phyloP scores from a whole-genome alignment of 1,284 basidiomycete species.

The Ganoderma lucidum region DNA sequence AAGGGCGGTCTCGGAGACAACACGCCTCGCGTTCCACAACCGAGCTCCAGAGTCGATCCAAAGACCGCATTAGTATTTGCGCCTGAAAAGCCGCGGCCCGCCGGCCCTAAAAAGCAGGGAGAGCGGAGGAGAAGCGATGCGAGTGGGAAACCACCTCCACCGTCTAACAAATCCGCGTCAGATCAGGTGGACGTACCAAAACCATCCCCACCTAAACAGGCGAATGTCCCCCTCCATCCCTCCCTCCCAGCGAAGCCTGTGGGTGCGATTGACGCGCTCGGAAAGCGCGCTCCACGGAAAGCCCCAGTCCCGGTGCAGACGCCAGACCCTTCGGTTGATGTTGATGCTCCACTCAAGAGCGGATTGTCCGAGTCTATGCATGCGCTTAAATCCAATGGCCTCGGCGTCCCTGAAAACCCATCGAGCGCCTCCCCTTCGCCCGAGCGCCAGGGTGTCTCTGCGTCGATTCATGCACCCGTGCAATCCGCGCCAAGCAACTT shows the following conservation, averaged over 20 bases:
- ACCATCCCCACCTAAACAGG: constrained; percentile 25
- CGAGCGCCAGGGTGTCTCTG: constrained; percentile 39
- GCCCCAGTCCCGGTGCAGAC: constrained; percentile 18
- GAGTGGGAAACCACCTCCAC: constrained; percentile 5
- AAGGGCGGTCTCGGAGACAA: constrained; percentile 14
- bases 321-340: constrained; percentile 7
- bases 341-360: constrained; percentile 38
- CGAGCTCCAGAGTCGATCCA: neutral
- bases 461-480: constrained; percentile 59
- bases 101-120: constrained; percentile 2
- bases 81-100: constrained; percentile 5
- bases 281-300: constrained; percentile 21
- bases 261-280: constrained; percentile 35
- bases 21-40: constrained; percentile 16
- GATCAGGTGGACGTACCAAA: constrained; percentile 10
- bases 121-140: constrained; percentile 15
- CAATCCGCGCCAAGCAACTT: constrained; percentile 43
- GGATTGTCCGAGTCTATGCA: constrained; percentile 29
- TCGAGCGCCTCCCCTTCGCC: constrained; percentile 24
- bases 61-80: neutral
- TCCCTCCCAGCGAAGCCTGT: constrained; percentile 59
- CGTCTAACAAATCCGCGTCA: neutral
- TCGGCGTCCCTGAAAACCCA: constrained; percentile 2
- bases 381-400: constrained; percentile 19
- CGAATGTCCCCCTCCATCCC: constrained; percentile 47